Evolutionary conservation across 2,329 filamentous ascomycete genomes (phyloP).

Genomic region (Capronia americana): DNA sequence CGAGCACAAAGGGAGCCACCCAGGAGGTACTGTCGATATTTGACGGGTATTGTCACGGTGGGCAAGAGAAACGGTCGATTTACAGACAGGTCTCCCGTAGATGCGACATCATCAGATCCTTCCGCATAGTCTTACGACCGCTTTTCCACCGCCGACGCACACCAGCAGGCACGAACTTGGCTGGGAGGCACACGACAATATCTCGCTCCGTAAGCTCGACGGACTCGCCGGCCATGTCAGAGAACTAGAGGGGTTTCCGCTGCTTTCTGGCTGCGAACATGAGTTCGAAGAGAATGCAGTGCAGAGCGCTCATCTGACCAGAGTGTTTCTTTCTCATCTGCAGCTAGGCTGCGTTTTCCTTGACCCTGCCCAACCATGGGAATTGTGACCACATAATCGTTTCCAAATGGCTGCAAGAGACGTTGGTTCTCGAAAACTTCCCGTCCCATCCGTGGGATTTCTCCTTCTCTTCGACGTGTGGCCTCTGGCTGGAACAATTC

Average conservation of each 20-base stretch:
- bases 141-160: not conserved
- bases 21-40: not conserved
- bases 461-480: constrained; percentile 1
- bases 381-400: constrained; percentile 14
- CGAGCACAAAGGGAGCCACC: not conserved
- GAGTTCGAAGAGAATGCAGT: constrained; percentile 25
- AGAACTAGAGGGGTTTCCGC: constrained; percentile 15
- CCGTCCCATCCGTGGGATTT: constrained; percentile 10
- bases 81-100: not conserved
- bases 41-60: not conserved
- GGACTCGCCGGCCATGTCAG: not conserved
- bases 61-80: not conserved
- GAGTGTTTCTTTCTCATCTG: constrained; percentile 7
- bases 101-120: not conserved
- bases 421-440: constrained; percentile 5
- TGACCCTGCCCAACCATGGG: constrained; percentile 6
- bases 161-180: not conserved
- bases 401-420: constrained; percentile 16
- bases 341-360: constrained; percentile 12
- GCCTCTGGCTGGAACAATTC: not conserved
- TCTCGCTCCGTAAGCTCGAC: constrained; percentile 4
- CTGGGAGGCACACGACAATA: constrained; percentile 10
- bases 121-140: not conserved
- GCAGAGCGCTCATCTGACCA: constrained; percentile 27
- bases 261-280: constrained; percentile 20